Conservation (phyloP, 768 basidiomycete genomes). For the Suillus spraguei region DNA sequence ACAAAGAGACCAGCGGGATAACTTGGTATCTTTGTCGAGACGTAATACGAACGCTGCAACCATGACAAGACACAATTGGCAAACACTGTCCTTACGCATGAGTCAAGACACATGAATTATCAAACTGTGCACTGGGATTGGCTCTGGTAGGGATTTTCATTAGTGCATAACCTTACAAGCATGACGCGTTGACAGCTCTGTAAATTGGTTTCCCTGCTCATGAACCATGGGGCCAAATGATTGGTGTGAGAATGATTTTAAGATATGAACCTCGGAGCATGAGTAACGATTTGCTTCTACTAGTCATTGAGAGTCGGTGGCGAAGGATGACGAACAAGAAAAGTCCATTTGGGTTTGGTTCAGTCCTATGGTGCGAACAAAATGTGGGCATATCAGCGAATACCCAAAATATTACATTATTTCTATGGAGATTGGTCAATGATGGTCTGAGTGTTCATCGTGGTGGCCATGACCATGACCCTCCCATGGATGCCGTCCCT, state of each 20-base stretch:
- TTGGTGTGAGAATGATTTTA: not conserved
- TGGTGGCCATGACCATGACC: conserved; percentile 52
- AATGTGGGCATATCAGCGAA: not conserved
- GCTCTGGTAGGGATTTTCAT: not conserved
- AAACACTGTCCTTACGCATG: conserved; percentile 33
- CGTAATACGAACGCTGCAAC: conserved; percentile 64
- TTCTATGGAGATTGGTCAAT: conserved; percentile 33
- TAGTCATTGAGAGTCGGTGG: not conserved
- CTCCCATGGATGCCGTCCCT: conserved; percentile 73
- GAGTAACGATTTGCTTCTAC: not conserved
- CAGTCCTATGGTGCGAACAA: not conserved
- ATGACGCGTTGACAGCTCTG: not conserved
- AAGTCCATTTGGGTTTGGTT: not conserved
- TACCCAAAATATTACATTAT: conserved; percentile 4
- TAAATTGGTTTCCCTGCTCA: not conserved
- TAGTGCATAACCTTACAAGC: not conserved
- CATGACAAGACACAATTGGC: conserved; percentile 6
- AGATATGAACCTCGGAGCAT: not conserved
- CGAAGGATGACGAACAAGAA: not conserved
- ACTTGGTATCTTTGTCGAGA: too few species aligned
- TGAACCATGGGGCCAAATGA: not conserved
- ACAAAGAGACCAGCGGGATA: too few species aligned
- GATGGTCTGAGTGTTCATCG: conserved; percentile 40
- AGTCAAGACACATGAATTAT: conserved; percentile 27
- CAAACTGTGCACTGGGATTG: not conserved